Base-by-base conservation (phyloP, 352 stramenopile genomes). In the Globisporangium lucens region DNA sequence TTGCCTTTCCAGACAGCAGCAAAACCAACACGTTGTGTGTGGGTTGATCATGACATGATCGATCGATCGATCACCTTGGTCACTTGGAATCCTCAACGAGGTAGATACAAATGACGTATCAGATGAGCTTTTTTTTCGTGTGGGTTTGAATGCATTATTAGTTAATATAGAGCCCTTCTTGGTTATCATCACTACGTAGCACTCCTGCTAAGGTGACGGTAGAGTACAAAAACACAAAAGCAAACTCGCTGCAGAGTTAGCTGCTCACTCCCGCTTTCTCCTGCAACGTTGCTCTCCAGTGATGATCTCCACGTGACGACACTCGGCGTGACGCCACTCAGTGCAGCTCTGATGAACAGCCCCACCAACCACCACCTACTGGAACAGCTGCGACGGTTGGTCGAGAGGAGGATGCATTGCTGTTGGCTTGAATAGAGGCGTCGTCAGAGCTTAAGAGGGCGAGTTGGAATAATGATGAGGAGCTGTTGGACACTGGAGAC, bases 141-240 rank as follows among this genome's bases (percentile, higher is more conserved):
- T 49, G 15, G 15, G 13, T 49, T 49, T 55, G 47, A 55, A 55
- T 46, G 56, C 36, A 38, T 49, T 47, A 61, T 61, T 61, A 61
- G 56, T 47, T 61, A 61, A 61, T 46, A 61, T 61, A 61, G 56
- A 61, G 56, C 56, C 30, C 29, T 46, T 46, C 7, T 17, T 55
- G 20, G 33, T 10, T 46, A 22, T 47, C 56, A 36, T 22, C 56
- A 61, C 10, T 49, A 55, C 47, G 47, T 9, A 43, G 56, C 56
- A 35, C 41, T 15, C 56, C 22, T 38, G 30, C 56, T 47, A 24
- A 30, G 20, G 33, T 47, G 56, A 47, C 33, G 33, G 56, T 61
- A 61, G 56, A 47, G 56, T 61, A 61, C 56, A 61, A 61, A 43
- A 61, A 61, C 30, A 61, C 56, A 47, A 43, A 61, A 61, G 55